A percentile compares a stretch with the other conserved stretches of the same genome.
Conservation (phyloP, 1,284 basidiomycete genomes). For the Peniophora sp. region DNA sequence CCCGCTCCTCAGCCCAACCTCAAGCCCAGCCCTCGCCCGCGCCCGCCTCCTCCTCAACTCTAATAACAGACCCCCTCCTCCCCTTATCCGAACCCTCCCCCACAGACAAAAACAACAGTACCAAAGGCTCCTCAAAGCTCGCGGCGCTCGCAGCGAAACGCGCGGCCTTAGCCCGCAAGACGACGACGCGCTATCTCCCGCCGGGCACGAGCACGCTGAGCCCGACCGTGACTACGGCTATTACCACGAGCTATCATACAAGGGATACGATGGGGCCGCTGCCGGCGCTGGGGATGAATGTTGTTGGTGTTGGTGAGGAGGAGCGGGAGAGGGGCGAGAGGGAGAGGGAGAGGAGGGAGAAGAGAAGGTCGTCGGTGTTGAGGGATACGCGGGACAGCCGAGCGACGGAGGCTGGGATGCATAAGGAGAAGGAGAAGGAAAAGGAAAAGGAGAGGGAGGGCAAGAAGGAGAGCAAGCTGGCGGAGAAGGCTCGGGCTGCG, state of each 20-base stretch:
- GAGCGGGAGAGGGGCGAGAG: neutral
- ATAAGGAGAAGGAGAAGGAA: neutral
- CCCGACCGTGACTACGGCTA: slow-evolving; percentile 67
- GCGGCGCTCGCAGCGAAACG: neutral
- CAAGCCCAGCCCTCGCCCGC: neutral
- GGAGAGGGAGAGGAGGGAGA: neutral
- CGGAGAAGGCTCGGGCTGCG: slow-evolving; percentile 41
- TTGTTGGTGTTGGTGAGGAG: neutral
- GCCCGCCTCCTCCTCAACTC: neutral
- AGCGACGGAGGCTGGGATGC: too few species aligned
- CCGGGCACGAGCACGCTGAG: slow-evolving; percentile 61
- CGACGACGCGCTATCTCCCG: slow-evolving; percentile 59
- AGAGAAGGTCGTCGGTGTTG: too few species aligned
- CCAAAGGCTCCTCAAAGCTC: too few species aligned
- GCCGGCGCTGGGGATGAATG: neutral
- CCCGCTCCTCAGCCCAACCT: neutral
- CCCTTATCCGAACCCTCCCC: slow-evolving; percentile 1
- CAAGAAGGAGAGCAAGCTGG: slow-evolving; percentile 31
- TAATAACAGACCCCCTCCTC: too few species aligned
- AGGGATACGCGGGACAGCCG: too few species aligned
- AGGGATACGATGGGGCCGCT: slow-evolving; percentile 26
- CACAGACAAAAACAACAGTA: slow-evolving; percentile 2
- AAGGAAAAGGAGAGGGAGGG: neutral
- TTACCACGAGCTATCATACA: slow-evolving; percentile 69
- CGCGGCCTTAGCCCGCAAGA: slow-evolving; percentile 22